Evolutionary conservation across 805 yeast species (phyloP).

Genomic region (Candida xyloterini): DNA sequence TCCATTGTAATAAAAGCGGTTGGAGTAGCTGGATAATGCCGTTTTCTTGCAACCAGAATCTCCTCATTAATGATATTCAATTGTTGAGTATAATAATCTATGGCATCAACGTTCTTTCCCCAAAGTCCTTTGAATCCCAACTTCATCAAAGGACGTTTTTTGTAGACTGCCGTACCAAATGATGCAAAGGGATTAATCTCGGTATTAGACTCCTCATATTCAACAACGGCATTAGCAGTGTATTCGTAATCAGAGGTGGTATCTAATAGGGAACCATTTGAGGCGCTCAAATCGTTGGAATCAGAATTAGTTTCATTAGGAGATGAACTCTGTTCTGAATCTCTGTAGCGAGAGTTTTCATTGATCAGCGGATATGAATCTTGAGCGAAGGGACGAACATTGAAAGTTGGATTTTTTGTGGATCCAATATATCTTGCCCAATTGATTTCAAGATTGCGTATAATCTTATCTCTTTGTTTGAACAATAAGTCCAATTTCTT

Average conservation of each 20-base stretch:
- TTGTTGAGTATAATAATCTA: constrained; percentile 68
- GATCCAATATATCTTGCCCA: constrained; percentile 70
- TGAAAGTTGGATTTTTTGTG: constrained; percentile 20
- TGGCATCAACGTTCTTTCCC: constrained; percentile 77
- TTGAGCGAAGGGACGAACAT: constrained; percentile 26
- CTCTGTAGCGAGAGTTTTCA: constrained; percentile 20
- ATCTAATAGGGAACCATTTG: constrained; percentile 6
- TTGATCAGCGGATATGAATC: constrained; percentile 25
- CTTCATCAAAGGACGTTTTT: constrained; percentile 59
- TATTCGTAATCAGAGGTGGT: constrained; percentile 25
- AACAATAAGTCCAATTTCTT: constrained; percentile 63
- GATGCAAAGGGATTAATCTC: constrained; percentile 12
- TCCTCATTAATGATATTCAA: constrained; percentile 68
- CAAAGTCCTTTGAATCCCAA: constrained; percentile 59
- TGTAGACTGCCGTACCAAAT: constrained; percentile 16
- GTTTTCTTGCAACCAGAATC: constrained; percentile 59
- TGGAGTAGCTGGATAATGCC: constrained; percentile 78
- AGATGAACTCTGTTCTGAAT: constrained; percentile 12
- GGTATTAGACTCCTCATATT: background rate
- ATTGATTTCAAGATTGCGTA: constrained; percentile 59
- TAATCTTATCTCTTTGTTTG: constrained; percentile 50
- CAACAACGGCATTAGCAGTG: constrained; percentile 9
- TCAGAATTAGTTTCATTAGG: background rate
- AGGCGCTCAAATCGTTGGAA: background rate
- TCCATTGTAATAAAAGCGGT: constrained; percentile 95